These are phyloP conservation scores for Aspergillus calidoustus DNA, from an alignment of 2,329 filamentous ascomycete genomes.

Conservation along the genomic window DNA sequence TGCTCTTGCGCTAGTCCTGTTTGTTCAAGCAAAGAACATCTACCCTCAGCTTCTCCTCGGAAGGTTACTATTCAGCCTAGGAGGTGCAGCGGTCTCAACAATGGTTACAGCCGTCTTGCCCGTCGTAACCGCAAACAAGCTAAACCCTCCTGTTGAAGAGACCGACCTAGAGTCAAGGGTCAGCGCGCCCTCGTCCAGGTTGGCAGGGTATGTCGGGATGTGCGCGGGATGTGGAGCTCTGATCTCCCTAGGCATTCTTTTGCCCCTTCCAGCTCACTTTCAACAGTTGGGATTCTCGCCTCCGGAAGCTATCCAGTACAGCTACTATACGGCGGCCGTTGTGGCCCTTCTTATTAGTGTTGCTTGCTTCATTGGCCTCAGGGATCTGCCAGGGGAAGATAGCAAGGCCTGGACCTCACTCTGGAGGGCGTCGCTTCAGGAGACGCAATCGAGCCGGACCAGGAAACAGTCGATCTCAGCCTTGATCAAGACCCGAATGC, in stretches of 20 bases:
- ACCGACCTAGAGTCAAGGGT: slow-evolving; percentile 17
- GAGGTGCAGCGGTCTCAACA: slow-evolving; percentile 90
- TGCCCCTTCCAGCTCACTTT: slow-evolving; percentile 85
- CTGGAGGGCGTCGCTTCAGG: slow-evolving; percentile 21
- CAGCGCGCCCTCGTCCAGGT: slow-evolving; percentile 58
- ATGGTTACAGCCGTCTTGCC: slow-evolving; percentile 98
- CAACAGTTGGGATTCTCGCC: slow-evolving; percentile 73
- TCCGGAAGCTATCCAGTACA: slow-evolving; percentile 74
- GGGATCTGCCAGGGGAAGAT: slow-evolving; percentile 70
- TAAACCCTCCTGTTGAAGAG: slow-evolving; percentile 21
- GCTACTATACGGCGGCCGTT: slow-evolving; percentile 83
- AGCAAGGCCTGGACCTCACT: slow-evolving; percentile 72
- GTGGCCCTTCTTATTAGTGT: slow-evolving; percentile 74
- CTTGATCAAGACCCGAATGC: slow-evolving; percentile 20
- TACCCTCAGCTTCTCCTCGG: slow-evolving; percentile 88
- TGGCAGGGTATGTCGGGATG: slow-evolving; percentile 88
- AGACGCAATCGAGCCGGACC: slow-evolving; percentile 1
- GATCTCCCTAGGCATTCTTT: slow-evolving; percentile 77
- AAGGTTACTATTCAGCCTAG: slow-evolving; percentile 84
- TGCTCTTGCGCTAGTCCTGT: slow-evolving; percentile 73
- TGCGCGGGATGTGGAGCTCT: slow-evolving; percentile 93
- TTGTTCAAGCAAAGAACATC: slow-evolving; percentile 84
- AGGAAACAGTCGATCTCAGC: slow-evolving; percentile 6
- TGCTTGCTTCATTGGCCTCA: slow-evolving; percentile 79
- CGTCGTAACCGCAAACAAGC: slow-evolving; percentile 58